Evolutionary conservation across 139 green algal species (phyloP).

Genomic region (Chlamydomonas sphaeroides): DNA sequence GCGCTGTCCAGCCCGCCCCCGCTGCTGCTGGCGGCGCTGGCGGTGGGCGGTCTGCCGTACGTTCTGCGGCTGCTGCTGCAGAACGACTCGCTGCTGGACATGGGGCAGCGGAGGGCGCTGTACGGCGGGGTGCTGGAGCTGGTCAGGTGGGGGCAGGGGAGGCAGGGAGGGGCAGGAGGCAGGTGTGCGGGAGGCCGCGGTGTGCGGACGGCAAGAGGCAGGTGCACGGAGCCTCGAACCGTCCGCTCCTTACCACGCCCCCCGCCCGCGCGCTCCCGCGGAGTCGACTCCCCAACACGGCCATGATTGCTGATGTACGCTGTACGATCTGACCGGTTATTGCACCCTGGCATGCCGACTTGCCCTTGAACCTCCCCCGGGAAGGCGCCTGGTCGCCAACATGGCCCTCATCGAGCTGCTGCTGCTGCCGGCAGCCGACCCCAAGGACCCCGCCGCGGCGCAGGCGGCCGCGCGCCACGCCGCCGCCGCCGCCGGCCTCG

Average conservation of each 20-base stretch:
- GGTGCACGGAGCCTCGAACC: too few species aligned
- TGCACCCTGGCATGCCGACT: too few species aligned
- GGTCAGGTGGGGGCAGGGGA: neutral
- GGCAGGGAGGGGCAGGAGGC: neutral
- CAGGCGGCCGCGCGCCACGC: too few species aligned
- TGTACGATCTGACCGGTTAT: too few species aligned
- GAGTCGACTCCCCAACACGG: too few species aligned
- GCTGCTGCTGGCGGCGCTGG: slow-evolving; percentile 27
- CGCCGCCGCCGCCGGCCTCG: too few species aligned
- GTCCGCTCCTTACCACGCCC: too few species aligned
- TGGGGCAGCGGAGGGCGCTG: slow-evolving; percentile 15
- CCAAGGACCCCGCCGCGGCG: neutral
- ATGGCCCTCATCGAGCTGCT: slow-evolving; percentile 36
- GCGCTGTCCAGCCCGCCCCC: neutral
- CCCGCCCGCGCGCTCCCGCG: too few species aligned
- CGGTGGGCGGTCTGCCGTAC: slow-evolving; percentile 33
- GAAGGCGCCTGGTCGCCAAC: neutral
- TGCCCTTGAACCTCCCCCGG: too few species aligned
- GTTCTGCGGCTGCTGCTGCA: slow-evolving; percentile 48
- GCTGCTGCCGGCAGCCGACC: slow-evolving; percentile 20
- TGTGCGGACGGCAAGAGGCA: too few species aligned
- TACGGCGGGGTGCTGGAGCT: slow-evolving; percentile 20
- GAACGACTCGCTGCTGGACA: slow-evolving; percentile 53
- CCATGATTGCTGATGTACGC: too few species aligned
- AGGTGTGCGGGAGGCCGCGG: neutral